A percentile compares a stretch with the other conserved stretches of the same genome.
These are phyloP conservation scores for Fremontodendron californicum DNA, from an alignment of 345 rosid species.

Conservation along the genomic window DNA sequence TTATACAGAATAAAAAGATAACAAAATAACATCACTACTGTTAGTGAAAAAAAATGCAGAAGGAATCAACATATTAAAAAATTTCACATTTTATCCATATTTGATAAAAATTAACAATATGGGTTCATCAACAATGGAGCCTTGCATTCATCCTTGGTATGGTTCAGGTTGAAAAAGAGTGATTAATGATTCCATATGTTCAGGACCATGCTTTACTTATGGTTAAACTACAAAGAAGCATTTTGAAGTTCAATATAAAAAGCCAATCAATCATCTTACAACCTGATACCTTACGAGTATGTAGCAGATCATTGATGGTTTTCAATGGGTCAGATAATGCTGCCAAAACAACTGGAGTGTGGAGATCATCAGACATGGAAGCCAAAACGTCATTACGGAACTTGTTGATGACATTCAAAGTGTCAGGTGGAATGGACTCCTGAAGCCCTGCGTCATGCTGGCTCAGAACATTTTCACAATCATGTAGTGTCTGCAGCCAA, in stretches of 20 bases:
- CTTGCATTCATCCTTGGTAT: not conserved
- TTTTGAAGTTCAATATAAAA: not conserved
- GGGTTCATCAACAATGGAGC: not conserved
- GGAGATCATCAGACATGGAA: slow-evolving; percentile 96
- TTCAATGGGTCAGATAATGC: slow-evolving; percentile 86
- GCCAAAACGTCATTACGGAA: slow-evolving; percentile 52
- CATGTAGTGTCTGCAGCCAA: slow-evolving; percentile 70
- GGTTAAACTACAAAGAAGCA: too few relatives aligned
- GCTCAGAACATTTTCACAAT: slow-evolving; percentile 55
- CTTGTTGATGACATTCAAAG: slow-evolving; percentile 35
- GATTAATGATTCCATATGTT: not conserved
- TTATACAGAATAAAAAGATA: not conserved
- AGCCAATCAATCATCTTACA: not conserved
- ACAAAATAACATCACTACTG: too few relatives aligned
- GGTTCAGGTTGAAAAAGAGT: not conserved
- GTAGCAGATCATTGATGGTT: slow-evolving; percentile 73
- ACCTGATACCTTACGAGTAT: slow-evolving; percentile 69
- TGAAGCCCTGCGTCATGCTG: slow-evolving; percentile 34
- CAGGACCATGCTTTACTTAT: not conserved
- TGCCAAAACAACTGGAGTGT: slow-evolving; percentile 71
- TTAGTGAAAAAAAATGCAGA: too few relatives aligned
- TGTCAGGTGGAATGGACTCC: slow-evolving; percentile 48
- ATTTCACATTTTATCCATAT: too few relatives aligned
- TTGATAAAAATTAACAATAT: too few relatives aligned
- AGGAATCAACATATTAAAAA: not conserved